A percentile compares a stretch with the other conserved stretches of the same genome.
phyloP scores from a whole-genome alignment of 768 basidiomycete genomes.

The Hericium rajendrae region DNA sequence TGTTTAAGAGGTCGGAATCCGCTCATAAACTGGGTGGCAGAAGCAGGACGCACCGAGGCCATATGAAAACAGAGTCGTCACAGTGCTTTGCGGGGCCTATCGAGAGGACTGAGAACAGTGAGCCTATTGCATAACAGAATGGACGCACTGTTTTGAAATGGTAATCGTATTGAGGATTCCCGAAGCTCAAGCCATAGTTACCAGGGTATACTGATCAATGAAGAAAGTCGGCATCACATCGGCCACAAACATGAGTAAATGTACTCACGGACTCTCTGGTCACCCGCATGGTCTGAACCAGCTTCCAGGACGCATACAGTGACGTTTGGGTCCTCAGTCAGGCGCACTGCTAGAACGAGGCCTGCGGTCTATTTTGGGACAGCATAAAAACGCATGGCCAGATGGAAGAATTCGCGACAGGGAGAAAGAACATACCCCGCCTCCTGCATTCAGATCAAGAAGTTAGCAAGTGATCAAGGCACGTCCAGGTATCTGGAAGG shows the following conservation, averaged over 20 bases:
- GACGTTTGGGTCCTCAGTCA: constrained; percentile 8
- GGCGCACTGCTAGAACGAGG: constrained; percentile 10
- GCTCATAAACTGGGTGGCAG: neutral
- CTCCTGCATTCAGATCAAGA: too few relatives aligned
- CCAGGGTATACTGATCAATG: constrained; percentile 2
- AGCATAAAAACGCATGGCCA: too few relatives aligned
- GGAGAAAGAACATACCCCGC: too few relatives aligned
- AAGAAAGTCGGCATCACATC: too few relatives aligned
- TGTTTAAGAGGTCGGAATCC: neutral
- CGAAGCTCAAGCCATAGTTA: constrained; percentile 9
- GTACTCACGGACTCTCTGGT: neutral
- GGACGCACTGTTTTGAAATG: constrained; percentile 9
- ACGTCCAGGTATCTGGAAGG: too few relatives aligned
- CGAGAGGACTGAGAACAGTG: neutral
- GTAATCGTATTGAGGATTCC: constrained; percentile 14
- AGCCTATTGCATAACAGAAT: too few relatives aligned
- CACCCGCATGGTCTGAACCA: constrained; percentile 2
- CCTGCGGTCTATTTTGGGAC: constrained; percentile 3
- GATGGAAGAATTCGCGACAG: too few relatives aligned
- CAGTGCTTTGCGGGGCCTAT: constrained; percentile 13
- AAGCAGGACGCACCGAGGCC: constrained; percentile 4
- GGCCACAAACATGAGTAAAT: too few relatives aligned
- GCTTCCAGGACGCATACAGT: constrained; percentile 13
- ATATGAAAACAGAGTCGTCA: constrained; percentile 3
- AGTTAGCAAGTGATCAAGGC: too few relatives aligned